Base-by-base conservation (phyloP, 768 basidiomycete species). In the Termitomyces titanicus region DNA sequence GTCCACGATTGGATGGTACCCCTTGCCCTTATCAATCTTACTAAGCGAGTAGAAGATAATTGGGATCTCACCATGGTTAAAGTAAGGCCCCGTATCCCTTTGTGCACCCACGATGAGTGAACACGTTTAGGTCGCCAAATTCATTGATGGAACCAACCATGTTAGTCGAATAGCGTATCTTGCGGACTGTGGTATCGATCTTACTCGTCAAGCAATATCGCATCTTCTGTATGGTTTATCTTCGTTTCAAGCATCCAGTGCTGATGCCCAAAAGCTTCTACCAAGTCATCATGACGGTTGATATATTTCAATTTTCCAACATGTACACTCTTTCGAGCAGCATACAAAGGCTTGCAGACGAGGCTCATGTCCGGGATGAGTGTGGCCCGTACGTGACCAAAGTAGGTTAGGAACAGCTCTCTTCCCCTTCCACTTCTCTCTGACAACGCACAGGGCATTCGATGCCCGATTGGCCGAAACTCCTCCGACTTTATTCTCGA, bases 1-100 rank as follows among this genome's bases (percentile, higher is more conserved):
- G 92, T 98, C 12, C 82, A 86, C 59, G 92, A 97, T 63, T 99
- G 97, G 97, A 86, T 91, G 74, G 97, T 98, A 2, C 97, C 97
- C 0, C 75, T 98, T 7, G 85, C 94, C 1, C 77, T 98, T 6
- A 90, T 97, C 55, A 88, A 92, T 63, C 75, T 98, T 29, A 75
- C 81, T 1, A 89, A 84, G 60, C 78, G 94, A 57, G 80, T 87
- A 29, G 92, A 97, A 63, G 85, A 86, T 20, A 96, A 94, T 63
- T 98, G 97, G 97, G 97, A 99, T 71, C 77, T 98, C 38, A 96
- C 97, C 5, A 89, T 98, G 75, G 80, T 81, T 46, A 93, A 93
- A 79, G 92, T 89, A 51, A n/a, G 3, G 58, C 51, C 51, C 42
- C 29, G 9, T 29, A 3, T 29, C 18, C 2, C 46, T 42, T 38